Conservation (phyloP, 2,329 filamentous ascomycete genomes). For the Verticillium klebahnii region DNA sequence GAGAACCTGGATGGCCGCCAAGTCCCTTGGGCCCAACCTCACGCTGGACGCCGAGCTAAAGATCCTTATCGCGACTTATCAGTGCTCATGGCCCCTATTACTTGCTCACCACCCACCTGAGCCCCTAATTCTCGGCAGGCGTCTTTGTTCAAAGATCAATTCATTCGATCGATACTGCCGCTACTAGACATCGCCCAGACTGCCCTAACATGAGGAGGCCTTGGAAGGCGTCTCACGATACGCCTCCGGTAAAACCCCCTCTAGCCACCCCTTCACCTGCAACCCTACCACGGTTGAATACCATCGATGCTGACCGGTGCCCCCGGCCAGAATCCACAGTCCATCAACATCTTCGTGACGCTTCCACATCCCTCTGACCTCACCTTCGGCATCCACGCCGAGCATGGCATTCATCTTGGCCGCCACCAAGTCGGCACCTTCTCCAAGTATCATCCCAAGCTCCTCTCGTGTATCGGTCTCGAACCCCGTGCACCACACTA, state of each 20-base stretch:
- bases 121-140: background rate
- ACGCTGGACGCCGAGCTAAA: background rate
- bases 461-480: slow-evolving; percentile 20
- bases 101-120: background rate
- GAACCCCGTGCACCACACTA: slow-evolving; percentile 33
- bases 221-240: background rate
- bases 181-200: too few relatives aligned
- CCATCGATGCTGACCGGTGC: slow-evolving; percentile 26
- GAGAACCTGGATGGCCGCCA: slow-evolving; percentile 13
- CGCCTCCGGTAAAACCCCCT: slow-evolving; percentile 24
- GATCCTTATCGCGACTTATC: background rate
- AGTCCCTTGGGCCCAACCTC: background rate
- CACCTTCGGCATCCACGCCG: slow-evolving; percentile 36
- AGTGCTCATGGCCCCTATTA: background rate
- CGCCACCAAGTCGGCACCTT: slow-evolving; percentile 19
- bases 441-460: slow-evolving; percentile 22
- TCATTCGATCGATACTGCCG: too few relatives aligned
- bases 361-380: slow-evolving; percentile 35
- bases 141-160: background rate
- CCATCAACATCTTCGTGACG: slow-evolving; percentile 25
- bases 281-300: slow-evolving; percentile 23
- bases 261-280: slow-evolving; percentile 29
- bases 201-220: background rate
- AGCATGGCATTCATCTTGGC: slow-evolving; percentile 30
- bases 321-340: slow-evolving; percentile 29